phyloP scores from a whole-genome alignment of 768 basidiomycete species.

The Lactarius deliciosus region DNA sequence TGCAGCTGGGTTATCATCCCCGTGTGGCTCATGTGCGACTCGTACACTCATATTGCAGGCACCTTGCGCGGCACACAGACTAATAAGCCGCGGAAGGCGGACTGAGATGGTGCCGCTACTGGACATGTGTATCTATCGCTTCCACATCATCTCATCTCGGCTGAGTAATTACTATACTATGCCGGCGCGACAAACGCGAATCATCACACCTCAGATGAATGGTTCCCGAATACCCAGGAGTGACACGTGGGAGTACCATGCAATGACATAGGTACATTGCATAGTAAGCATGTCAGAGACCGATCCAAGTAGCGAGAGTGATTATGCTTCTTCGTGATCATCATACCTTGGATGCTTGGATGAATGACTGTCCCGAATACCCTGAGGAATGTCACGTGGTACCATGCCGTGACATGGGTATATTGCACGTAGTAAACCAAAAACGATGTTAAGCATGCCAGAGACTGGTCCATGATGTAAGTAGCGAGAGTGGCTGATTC shows the following conservation, averaged over 20 bases:
- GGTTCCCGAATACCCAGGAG: not conserved
- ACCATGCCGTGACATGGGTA: not conserved
- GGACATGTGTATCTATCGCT: not conserved
- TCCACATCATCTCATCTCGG: not conserved
- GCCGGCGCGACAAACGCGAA: too few species aligned
- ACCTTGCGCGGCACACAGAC: conserved; percentile 46
- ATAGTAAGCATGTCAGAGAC: conserved; percentile 3
- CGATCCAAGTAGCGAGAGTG: conserved; percentile 11
- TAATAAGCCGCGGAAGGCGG: conserved; percentile 14
- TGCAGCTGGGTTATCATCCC: conserved; percentile 79
- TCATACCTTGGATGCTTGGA: not conserved
- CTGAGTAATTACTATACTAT: not conserved
- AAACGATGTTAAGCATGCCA: conserved; percentile 13
- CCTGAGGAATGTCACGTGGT: not conserved
- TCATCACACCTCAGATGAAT: not conserved
- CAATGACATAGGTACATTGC: not conserved
- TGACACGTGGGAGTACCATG: not conserved
- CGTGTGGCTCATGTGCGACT: conserved; percentile 72
- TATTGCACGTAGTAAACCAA: conserved; percentile 12
- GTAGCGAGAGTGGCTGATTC: conserved; percentile 1
- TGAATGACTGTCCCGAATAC: not conserved
- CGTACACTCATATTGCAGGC: conserved; percentile 66
- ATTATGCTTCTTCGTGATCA: not conserved
- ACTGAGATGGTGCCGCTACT: not conserved
- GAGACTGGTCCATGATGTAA: conserved; percentile 15